These are phyloP conservation scores for Myxozyma udenii DNA, from an alignment of 805 yeast genomes.

Conservation along the genomic window DNA sequence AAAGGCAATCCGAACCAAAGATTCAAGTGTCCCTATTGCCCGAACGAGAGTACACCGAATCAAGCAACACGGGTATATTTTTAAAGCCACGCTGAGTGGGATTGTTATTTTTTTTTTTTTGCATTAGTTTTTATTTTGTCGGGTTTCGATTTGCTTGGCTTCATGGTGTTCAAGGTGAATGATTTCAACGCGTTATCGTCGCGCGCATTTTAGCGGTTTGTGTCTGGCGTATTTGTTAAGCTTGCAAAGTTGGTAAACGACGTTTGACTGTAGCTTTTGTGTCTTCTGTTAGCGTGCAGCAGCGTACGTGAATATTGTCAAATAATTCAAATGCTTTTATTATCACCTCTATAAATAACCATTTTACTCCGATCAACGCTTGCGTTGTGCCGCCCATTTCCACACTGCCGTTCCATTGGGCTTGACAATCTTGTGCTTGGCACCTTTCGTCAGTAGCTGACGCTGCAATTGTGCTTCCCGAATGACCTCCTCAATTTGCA, in stretches of 20 bases:
- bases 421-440: conserved; percentile 69
- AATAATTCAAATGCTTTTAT: neutral
- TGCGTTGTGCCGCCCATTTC: conserved; percentile 72
- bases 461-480: conserved; percentile 71
- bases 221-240: too few relatives aligned
- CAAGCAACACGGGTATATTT: conserved; percentile 49
- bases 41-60: conserved; percentile 45
- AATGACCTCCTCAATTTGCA: conserved; percentile 63
- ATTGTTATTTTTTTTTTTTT: neutral
- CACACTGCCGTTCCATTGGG: conserved; percentile 65
- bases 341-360: neutral
- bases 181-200: too few relatives aligned
- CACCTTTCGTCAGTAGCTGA: conserved; percentile 88
- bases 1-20: conserved; percentile 43
- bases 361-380: conserved; percentile 31
- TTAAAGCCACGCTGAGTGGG: too few relatives aligned
- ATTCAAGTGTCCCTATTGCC: conserved; percentile 74
- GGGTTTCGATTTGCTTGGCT: too few relatives aligned
- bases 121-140: too few relatives aligned
- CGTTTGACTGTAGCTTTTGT: too few relatives aligned
- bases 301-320: too few relatives aligned
- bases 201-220: too few relatives aligned
- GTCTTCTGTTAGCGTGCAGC: too few relatives aligned
- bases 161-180: too few relatives aligned
- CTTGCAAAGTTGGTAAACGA: too few relatives aligned